These are phyloP conservation scores for Aureobasidium sp. DNA, from an alignment of 2,329 filamentous ascomycete species.

Conservation along the genomic window DNA sequence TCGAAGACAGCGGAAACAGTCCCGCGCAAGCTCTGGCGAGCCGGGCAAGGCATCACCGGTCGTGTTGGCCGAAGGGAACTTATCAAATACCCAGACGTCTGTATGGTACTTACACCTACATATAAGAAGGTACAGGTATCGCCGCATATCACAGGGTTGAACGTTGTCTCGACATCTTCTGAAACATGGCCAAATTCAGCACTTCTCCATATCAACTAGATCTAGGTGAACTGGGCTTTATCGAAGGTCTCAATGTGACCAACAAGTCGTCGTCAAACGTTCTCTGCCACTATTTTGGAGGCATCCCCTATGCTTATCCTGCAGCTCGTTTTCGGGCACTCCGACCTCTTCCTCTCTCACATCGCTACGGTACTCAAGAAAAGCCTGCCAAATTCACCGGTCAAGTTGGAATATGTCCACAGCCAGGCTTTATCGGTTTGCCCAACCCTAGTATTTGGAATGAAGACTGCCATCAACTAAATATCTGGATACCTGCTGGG, in stretches of 20 bases:
- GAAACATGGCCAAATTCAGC: conserved; percentile 16
- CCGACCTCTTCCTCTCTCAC: conserved; percentile 40
- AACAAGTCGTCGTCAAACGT: conserved; percentile 20
- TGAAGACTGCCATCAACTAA: conserved; percentile 52
- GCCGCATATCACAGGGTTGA: not conserved
- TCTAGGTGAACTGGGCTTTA: conserved; percentile 40
- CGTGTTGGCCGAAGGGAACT: not conserved
- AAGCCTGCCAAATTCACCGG: conserved; percentile 42
- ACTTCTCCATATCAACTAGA: conserved; percentile 28
- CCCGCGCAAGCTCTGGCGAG: not conserved
- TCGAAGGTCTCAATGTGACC: conserved; percentile 44
- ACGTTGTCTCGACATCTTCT: not conserved
- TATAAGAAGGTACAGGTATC: not conserved
- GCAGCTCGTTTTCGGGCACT: conserved; percentile 45
- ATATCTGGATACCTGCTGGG: conserved; percentile 49
- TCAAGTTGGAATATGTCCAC: conserved; percentile 43
- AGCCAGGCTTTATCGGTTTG: conserved; percentile 32
- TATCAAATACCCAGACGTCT: not conserved
- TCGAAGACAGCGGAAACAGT: not conserved
- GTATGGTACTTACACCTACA: too few species aligned
- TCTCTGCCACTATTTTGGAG: conserved; percentile 48
- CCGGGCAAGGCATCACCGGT: not conserved
- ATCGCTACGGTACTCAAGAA: conserved; percentile 44
- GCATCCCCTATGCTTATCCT: conserved; percentile 49
- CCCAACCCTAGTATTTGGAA: conserved; percentile 29